phyloP scores from a whole-genome alignment of 805 yeast genomes.

The Kluyveromyces aestuarii region DNA sequence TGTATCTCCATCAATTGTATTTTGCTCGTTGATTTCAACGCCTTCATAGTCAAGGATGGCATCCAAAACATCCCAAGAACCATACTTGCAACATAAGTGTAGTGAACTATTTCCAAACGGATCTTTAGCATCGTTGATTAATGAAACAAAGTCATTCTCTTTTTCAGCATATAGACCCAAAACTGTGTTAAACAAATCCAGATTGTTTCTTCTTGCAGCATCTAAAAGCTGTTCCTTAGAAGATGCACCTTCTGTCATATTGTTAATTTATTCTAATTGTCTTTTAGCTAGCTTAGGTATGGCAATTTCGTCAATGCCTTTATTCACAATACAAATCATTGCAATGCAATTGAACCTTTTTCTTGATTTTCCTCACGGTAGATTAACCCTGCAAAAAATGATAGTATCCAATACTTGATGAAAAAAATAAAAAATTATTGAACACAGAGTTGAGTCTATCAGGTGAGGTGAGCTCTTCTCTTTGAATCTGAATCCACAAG shows the following conservation, averaged over 20 bases:
- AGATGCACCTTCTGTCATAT: conserved; percentile 56
- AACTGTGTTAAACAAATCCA: conserved; percentile 57
- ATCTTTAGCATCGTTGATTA: conserved; percentile 64
- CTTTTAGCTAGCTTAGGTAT: not conserved
- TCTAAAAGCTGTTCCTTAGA: conserved; percentile 74
- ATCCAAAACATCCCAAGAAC: conserved; percentile 82
- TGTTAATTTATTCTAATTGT: not conserved
- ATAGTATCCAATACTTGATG: too few relatives aligned
- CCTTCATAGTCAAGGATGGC: conserved; percentile 66
- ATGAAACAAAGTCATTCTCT: conserved; percentile 28
- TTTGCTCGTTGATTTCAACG: conserved; percentile 78
- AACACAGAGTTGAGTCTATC: too few relatives aligned
- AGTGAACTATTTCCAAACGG: conserved; percentile 74
- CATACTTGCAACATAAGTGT: conserved; percentile 74
- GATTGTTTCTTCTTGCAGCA: conserved; percentile 80
- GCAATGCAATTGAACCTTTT: not conserved
- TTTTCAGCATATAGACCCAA: conserved; percentile 34
- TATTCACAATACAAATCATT: not conserved
- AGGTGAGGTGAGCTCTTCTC: too few relatives aligned
- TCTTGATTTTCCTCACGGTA: not conserved
- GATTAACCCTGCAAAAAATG: not conserved
- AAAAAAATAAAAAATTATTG: too few relatives aligned
- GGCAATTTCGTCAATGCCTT: not conserved
- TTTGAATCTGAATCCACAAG: not conserved
- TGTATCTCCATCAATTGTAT: conserved; percentile 67